Evolutionary conservation across 192 early-diverging fungal species (phyloP).

Genomic region (Piromyces finnis): DNA sequence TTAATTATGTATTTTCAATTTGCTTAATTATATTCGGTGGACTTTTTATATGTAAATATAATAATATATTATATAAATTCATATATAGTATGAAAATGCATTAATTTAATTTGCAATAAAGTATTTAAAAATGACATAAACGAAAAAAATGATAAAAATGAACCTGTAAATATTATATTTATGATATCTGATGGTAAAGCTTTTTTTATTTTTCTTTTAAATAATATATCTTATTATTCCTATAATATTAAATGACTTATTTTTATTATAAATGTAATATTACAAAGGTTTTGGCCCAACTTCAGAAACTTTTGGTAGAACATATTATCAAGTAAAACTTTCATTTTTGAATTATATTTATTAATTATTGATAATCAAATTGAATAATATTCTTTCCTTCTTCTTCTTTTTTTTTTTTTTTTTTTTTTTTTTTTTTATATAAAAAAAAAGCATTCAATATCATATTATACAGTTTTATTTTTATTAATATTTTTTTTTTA

Average conservation of each 20-base stretch:
- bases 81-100: no score
- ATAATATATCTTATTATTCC: background rate
- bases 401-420: no score
- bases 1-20: background rate
- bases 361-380: no score
- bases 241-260: background rate
- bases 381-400: no score
- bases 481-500: no score
- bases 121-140: background rate
- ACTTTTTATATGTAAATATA: background rate
- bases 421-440: no score
- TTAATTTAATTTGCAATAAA: background rate
- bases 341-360: no score
- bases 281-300: slow-evolving; percentile 73
- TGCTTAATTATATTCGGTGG: background rate
- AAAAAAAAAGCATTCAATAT: no score
- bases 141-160: background rate
- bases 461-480: no score
- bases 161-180: slow-evolving; percentile 53
- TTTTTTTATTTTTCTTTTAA: background rate
- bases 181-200: slow-evolving; percentile 67
- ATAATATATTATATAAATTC: no score
- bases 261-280: background rate
- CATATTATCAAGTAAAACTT: background rate
- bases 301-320: slow-evolving; percentile 62